These are phyloP conservation scores for Paramarasmius palmivorus DNA, from an alignment of 1,284 basidiomycete genomes.

Conservation along the genomic window DNA sequence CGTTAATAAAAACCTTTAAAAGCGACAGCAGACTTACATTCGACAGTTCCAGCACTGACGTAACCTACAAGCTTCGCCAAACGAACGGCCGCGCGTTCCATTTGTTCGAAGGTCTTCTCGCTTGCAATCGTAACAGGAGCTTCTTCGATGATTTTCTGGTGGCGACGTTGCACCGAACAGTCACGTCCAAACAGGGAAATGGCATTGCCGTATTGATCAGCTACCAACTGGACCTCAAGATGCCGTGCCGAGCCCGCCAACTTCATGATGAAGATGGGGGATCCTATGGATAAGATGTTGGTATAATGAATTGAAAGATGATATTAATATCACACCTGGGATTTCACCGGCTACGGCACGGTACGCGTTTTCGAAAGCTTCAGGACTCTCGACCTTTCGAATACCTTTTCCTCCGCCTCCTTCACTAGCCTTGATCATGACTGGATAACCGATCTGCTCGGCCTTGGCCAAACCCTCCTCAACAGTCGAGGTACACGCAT, in stretches of 20 bases:
- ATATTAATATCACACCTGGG: constrained; percentile 63
- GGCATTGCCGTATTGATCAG: constrained; percentile 99
- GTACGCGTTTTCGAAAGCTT: constrained; percentile 92
- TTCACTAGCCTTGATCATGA: constrained; percentile 99
- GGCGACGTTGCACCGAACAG: constrained; percentile 98
- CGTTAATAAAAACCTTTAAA: constrained; percentile 1
- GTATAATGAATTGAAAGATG: constrained; percentile 14
- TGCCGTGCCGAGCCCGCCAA: constrained; percentile 97
- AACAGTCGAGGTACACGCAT: constrained; percentile 89
- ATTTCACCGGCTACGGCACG: constrained; percentile 96
- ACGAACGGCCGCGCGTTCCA: constrained; percentile 98
- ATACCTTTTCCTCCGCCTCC: constrained; percentile 99
- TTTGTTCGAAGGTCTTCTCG: constrained; percentile 88
- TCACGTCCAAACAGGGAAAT: constrained; percentile 99
- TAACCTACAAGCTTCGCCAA: constrained; percentile 98
- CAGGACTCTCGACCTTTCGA: constrained; percentile 83
- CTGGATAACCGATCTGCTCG: constrained; percentile 91
- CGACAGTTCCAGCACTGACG: constrained; percentile 98
- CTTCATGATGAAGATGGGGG: constrained; percentile 99
- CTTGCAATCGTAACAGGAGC: constrained; percentile 98
- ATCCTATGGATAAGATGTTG: constrained; percentile 56
- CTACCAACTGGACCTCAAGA: constrained; percentile 96
- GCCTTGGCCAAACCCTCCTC: constrained; percentile 88
- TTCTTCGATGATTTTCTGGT: constrained; percentile 99
- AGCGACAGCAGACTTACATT: constrained; percentile 62